Evolutionary conservation across 2,329 filamentous ascomycete species (phyloP).

Genomic region (Talaromyces sp.): DNA sequence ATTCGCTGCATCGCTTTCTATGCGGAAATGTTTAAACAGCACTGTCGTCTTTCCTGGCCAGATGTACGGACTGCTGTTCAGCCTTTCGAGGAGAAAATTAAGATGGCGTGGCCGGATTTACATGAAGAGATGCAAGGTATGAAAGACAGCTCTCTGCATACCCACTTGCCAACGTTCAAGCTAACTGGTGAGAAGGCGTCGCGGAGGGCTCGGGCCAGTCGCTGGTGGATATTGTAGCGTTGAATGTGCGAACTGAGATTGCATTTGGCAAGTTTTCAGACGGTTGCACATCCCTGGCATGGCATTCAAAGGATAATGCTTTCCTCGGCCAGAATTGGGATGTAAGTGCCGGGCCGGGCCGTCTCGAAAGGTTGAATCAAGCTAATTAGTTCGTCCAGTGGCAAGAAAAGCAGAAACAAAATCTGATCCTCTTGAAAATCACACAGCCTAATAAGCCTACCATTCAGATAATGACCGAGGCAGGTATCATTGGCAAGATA

Average conservation of each 20-base stretch:
- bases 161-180: not conserved
- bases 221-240: constrained; percentile 51
- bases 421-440: constrained; percentile 51
- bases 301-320: constrained; percentile 37
- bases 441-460: constrained; percentile 42
- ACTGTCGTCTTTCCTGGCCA: not conserved
- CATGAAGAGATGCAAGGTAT: constrained; percentile 27
- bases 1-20: constrained; percentile 11
- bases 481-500: constrained; percentile 59
- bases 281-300: constrained; percentile 54
- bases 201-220: constrained; percentile 47
- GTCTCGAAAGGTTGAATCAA: not conserved
- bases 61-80: not conserved
- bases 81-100: constrained; percentile 42
- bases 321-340: constrained; percentile 60
- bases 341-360: constrained; percentile 25
- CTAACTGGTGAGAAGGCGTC: constrained; percentile 35
- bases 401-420: constrained; percentile 44
- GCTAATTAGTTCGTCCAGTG: not conserved
- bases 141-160: not conserved
- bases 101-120: constrained; percentile 32
- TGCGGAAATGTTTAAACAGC: not conserved
- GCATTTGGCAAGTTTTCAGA: constrained; percentile 54
- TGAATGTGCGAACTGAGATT: constrained; percentile 58
- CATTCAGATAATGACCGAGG: constrained; percentile 58